Evolutionary conservation across 192 early-diverging fungal genomes (phyloP).

Genomic region (Funneliformis geosporum): DNA sequence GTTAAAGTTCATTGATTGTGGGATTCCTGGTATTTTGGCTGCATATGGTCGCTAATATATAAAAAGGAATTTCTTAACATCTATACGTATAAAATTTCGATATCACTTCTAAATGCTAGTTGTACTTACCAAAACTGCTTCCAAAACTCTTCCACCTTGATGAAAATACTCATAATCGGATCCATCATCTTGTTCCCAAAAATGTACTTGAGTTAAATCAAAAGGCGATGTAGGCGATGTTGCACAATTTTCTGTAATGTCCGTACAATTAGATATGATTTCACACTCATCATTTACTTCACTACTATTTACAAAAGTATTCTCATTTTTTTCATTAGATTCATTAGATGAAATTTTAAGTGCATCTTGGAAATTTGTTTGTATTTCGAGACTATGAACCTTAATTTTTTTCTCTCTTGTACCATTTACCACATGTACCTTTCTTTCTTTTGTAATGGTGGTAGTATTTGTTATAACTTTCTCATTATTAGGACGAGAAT

Average conservation of each 20-base stretch:
- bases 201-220: constrained; percentile 45
- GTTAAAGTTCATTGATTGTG: constrained; percentile 60
- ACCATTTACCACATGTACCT: not conserved
- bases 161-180: constrained; percentile 43
- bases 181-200: constrained; percentile 38
- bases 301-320: no score
- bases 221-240: constrained; percentile 56
- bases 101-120: not conserved
- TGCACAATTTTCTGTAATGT: not conserved
- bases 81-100: not conserved
- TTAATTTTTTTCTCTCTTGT: not conserved
- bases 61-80: not conserved
- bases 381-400: not conserved
- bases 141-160: constrained; percentile 73
- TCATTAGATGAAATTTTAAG: no score
- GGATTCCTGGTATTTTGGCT: constrained; percentile 70
- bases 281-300: not conserved
- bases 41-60: constrained; percentile 73
- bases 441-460: not conserved
- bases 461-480: not conserved
- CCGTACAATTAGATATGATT: not conserved
- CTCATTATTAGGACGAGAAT: constrained; percentile 40
- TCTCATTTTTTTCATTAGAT: no score
- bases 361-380: not conserved
- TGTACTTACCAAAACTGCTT: constrained; percentile 67